Conservation (phyloP, 208 protist genomes). For the Trypanosomatidae sp. region DNA sequence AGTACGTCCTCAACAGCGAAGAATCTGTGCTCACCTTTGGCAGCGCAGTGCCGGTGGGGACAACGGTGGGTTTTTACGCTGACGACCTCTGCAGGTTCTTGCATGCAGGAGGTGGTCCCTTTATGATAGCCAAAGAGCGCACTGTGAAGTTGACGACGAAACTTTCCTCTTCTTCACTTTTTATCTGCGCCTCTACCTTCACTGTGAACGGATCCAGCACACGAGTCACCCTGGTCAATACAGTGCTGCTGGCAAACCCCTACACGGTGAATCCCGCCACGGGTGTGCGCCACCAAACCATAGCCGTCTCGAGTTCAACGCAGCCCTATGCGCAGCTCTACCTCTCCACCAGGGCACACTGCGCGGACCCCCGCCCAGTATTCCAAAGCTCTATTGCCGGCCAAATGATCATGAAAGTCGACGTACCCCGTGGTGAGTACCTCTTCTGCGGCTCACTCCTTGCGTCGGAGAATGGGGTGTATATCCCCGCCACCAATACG, state of each 20-base stretch:
- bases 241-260: not conserved
- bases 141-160: not conserved
- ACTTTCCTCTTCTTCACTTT: not conserved
- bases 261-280: not conserved
- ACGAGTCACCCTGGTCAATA: not conserved
- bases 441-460: constrained; percentile 1
- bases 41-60: not conserved
- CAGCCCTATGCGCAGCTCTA: not conserved
- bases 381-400: too few species aligned
- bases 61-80: not conserved
- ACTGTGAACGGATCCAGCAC: not conserved
- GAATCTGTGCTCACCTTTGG: not conserved
- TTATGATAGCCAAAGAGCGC: not conserved
- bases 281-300: constrained; percentile 10
- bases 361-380: too few species aligned
- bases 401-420: too few species aligned
- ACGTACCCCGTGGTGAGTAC: not conserved
- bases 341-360: not conserved
- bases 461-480: too few species aligned
- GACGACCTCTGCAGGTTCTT: not conserved
- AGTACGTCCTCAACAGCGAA: not conserved
- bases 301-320: not conserved
- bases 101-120: not conserved
- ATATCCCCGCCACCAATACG: not conserved
- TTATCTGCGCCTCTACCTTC: constrained; percentile 1